A percentile compares a stretch with the other conserved stretches of the same genome.
These are phyloP conservation scores for Dendrobium officinale DNA, from an alignment of 106 monocot genomes.

Conservation along the genomic window DNA sequence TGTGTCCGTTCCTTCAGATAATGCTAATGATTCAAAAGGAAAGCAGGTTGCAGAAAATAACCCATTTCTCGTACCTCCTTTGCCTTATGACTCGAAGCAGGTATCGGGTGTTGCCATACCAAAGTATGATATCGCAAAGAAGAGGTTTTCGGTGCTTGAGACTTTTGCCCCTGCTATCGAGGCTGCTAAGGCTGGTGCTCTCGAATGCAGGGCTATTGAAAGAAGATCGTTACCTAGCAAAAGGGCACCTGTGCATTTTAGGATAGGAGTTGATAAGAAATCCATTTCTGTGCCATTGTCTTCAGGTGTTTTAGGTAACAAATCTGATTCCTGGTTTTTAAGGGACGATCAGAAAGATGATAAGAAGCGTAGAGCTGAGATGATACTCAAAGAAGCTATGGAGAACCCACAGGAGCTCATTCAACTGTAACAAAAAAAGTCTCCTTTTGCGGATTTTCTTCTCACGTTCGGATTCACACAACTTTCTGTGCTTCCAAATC, in stretches of 20 bases:
- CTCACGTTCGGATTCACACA: constrained; percentile 4
- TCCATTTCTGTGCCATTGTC: constrained; percentile 27
- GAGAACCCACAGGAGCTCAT: constrained; percentile 84
- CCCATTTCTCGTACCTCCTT: constrained; percentile 60
- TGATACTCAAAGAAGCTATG: constrained; percentile 91
- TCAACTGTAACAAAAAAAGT: constrained; percentile 39
- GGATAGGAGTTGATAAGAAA: constrained; percentile 69
- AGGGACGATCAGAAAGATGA: constrained; percentile 91
- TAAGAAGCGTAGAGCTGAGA: constrained; percentile 80
- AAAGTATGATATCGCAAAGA: constrained; percentile 14
- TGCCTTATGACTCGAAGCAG: constrained; percentile 53
- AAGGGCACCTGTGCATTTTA: constrained; percentile 59
- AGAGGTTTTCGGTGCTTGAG: constrained; percentile 53
- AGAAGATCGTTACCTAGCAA: constrained; percentile 35
- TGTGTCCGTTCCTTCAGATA: constrained; percentile 15
- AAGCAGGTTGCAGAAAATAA: constrained; percentile 44
- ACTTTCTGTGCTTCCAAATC: neutral
- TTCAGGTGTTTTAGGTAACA: constrained; percentile 15
- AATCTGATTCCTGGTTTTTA: constrained; percentile 36
- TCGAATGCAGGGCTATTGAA: constrained; percentile 15
- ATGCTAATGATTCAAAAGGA: constrained; percentile 27
- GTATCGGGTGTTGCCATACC: constrained; percentile 34
- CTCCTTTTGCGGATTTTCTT: constrained; percentile 3
- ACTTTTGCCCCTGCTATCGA: constrained; percentile 68
- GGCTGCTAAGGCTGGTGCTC: constrained; percentile 34